Conservation (phyloP, 2,329 filamentous ascomycete genomes). For the Penicillium decumbens region DNA sequence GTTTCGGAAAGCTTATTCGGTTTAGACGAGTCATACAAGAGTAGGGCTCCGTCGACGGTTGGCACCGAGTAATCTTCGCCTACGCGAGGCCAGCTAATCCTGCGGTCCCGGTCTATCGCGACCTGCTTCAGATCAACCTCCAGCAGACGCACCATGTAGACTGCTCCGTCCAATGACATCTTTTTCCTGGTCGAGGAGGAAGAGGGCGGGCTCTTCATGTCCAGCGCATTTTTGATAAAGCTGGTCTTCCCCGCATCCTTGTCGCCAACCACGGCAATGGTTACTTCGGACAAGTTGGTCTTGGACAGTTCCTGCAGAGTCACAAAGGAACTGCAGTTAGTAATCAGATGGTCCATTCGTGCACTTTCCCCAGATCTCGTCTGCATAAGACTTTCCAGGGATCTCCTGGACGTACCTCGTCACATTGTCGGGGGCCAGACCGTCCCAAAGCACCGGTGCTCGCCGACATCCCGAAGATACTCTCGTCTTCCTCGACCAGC, state of each 20-base stretch:
- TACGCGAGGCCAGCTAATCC: conserved; percentile 49
- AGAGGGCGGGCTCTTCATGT: conserved; percentile 45
- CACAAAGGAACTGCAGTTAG: conserved; percentile 7
- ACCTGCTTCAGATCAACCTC: conserved; percentile 54
- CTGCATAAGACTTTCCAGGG: neutral
- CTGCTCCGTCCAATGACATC: conserved; percentile 53
- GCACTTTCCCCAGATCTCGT: neutral
- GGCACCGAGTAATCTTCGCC: conserved; percentile 65
- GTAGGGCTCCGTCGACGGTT: conserved; percentile 73
- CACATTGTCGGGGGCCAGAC: conserved; percentile 10
- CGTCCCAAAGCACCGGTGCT: conserved; percentile 13
- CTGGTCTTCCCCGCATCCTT: conserved; percentile 55
- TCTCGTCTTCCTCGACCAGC: conserved; percentile 32
- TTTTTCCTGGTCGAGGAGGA: conserved; percentile 47
- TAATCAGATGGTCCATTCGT: neutral
- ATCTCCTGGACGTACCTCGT: conserved; percentile 26
- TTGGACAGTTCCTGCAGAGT: conserved; percentile 23
- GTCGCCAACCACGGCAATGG: conserved; percentile 55
- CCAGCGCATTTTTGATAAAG: conserved; percentile 55
- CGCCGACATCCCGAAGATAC: conserved; percentile 6
- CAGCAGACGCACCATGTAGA: conserved; percentile 55
- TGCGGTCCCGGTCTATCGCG: conserved; percentile 46
- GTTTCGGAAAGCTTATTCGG: conserved; percentile 69
- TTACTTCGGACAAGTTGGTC: conserved; percentile 49
- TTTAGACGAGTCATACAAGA: conserved; percentile 83